Evolutionary conservation across 2,329 filamentous ascomycete species (phyloP).

Genomic region (Didymella exigua): DNA sequence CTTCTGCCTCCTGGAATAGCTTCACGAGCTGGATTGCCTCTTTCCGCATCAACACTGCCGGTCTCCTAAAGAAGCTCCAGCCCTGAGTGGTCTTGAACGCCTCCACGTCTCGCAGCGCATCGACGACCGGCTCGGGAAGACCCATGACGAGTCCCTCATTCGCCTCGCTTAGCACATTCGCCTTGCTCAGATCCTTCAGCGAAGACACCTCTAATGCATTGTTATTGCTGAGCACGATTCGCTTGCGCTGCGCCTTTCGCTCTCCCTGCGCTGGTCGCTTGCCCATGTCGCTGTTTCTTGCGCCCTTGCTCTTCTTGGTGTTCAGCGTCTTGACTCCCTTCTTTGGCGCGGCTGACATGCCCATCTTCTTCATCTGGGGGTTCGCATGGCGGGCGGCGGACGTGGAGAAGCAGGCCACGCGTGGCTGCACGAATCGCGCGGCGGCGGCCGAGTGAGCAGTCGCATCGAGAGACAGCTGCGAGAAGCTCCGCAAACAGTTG

Average conservation of each 20-base stretch:
- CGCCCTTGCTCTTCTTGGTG: slow-evolving; percentile 52
- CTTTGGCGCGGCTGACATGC: slow-evolving; percentile 36
- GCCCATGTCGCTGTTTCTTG: slow-evolving; percentile 47
- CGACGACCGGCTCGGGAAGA: slow-evolving; percentile 72
- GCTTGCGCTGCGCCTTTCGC: slow-evolving; percentile 84
- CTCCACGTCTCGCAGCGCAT: slow-evolving; percentile 80
- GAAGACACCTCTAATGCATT: slow-evolving; percentile 82
- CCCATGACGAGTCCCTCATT: slow-evolving; percentile 71
- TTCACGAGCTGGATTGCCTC: slow-evolving; percentile 77
- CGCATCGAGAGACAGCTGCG: slow-evolving; percentile 39
- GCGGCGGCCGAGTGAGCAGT: slow-evolving; percentile 28
- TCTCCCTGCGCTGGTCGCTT: slow-evolving; percentile 73
- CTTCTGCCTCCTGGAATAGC: slow-evolving; percentile 57
- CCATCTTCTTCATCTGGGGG: slow-evolving; percentile 35
- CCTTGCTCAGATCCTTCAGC: slow-evolving; percentile 66
- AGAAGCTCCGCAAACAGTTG: slow-evolving; percentile 41
- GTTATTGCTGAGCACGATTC: slow-evolving; percentile 89
- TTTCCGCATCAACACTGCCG: slow-evolving; percentile 75
- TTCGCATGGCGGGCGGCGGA: slow-evolving; percentile 37
- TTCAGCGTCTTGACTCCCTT: slow-evolving; percentile 49
- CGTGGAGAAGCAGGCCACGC: slow-evolving; percentile 45
- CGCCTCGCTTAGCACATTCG: slow-evolving; percentile 48
- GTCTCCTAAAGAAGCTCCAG: slow-evolving; percentile 84
- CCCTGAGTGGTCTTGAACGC: slow-evolving; percentile 90
- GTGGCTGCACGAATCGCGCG: slow-evolving; percentile 33